These are phyloP conservation scores for Eimeria sp. DNA, from an alignment of 169 alveolate species.

Conservation along the genomic window DNA sequence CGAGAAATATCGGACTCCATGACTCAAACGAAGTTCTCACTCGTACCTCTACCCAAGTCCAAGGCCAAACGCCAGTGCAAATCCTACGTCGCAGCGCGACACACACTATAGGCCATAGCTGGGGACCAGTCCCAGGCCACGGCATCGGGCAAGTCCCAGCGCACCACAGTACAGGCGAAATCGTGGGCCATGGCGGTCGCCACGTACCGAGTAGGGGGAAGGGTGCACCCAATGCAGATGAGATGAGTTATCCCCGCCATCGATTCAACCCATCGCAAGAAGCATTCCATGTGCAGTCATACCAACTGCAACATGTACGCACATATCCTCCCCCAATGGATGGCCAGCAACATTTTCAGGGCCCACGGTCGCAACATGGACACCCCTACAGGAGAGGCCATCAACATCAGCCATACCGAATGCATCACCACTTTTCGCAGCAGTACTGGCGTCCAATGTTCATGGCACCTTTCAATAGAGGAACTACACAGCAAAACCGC, in stretches of 20 bases:
- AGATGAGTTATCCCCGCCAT: background rate
- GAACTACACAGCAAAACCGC: background rate
- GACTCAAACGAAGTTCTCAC: background rate
- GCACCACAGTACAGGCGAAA: background rate
- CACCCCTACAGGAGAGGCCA: background rate
- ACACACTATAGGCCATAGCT: background rate
- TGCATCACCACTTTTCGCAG: background rate
- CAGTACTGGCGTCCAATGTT: background rate
- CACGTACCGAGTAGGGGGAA: background rate
- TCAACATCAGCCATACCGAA: background rate
- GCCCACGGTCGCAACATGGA: background rate
- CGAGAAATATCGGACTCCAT: background rate
- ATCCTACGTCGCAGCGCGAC: background rate
- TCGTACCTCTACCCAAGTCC: background rate
- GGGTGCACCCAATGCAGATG: background rate
- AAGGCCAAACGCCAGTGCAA: background rate
- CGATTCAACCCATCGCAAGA: background rate
- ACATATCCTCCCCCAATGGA: background rate
- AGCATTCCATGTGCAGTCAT: background rate
- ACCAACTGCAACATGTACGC: background rate
- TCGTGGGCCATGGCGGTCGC: background rate
- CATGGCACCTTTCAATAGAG: background rate
- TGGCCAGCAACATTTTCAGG: background rate
- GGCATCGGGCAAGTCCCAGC: background rate
- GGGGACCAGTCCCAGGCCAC: conserved; percentile 3